These are phyloP conservation scores for Taxillus chinensis DNA, from an alignment of 164 flowering plant species.

Conservation along the genomic window DNA sequence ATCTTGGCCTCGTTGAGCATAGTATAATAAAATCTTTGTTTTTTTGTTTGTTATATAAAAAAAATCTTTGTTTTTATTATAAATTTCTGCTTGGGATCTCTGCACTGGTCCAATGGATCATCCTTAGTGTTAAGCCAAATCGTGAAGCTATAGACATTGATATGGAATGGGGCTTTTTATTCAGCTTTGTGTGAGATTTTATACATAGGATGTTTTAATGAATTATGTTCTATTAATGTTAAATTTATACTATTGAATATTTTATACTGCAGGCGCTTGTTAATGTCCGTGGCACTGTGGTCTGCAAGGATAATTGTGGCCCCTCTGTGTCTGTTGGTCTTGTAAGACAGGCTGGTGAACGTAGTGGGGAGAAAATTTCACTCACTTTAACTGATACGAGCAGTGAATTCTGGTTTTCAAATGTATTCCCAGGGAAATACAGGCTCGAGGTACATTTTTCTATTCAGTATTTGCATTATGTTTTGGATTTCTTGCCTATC, in stretches of 20 bases:
- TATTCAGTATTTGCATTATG: neutral
- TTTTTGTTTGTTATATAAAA: no score
- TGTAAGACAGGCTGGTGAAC: constrained; percentile 28
- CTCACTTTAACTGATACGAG: constrained; percentile 46
- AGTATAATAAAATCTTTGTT: no score
- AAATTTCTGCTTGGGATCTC: no score
- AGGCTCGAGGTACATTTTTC: constrained; percentile 58
- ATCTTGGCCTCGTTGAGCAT: no score
- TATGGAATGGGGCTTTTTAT: neutral
- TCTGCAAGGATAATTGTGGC: constrained; percentile 82
- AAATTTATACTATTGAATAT: constrained; percentile 2
- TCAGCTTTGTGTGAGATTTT: neutral
- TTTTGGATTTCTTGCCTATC: neutral
- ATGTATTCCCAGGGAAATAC: constrained; percentile 87
- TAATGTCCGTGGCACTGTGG: constrained; percentile 59
- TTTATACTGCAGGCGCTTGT: constrained; percentile 61
- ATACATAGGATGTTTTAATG: neutral
- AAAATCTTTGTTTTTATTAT: no score
- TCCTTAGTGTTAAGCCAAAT: neutral
- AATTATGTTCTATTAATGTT: neutral
- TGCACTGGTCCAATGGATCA: no score
- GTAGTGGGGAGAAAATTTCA: constrained; percentile 35
- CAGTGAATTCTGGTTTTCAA: constrained; percentile 47
- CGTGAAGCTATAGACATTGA: neutral
- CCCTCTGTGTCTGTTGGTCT: constrained; percentile 55